Base-by-base conservation (phyloP, 805 yeast genomes). In the Wickerhamomyces xylosicus region DNA sequence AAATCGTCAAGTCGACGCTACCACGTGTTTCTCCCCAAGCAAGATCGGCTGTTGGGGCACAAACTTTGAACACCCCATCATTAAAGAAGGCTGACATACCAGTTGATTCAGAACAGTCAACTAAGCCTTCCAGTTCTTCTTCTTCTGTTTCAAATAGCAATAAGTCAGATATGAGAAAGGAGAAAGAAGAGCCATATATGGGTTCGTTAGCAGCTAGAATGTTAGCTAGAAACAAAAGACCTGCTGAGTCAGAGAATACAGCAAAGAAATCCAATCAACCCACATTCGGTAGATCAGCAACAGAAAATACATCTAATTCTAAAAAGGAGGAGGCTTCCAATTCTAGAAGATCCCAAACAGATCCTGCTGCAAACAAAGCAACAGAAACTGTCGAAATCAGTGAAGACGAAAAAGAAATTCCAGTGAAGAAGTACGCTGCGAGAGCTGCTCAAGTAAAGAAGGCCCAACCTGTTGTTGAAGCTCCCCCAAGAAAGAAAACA, bases 161-260 rank as follows among this genome's bases (percentile, higher is more conserved):
- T 20, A 16, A 37, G 19, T 13, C 16, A 34, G 27, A 28, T 31
- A 19, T 40, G 19, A 9, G 27, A 27, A 21, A 20, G 28, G 13
- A 32, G 22, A 31, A 27, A 34, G 16, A 37, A 35, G 28, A 33
- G 32, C 52, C 49, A 14, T 47, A 45, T 33, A 48, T 47, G 49
- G 49, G 52, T 2, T 25, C 43, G 4, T 33, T 39, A 14, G 41
- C 47, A 16, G 48, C 40, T 0, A 33, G 40, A 11, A 49, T 49
- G 5, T 37, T 42, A 18, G 48, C 41, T 20, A 41, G 46, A 18
- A 40, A 48, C 35, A 38, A 40, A n/a, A 25, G 34, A 14, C 36
- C 35, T 8, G 32, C 34, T 17, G 38, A 37, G 14, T 28, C 36
- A 9, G 22, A 34, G 35, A 28, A 35, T 37, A 37, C 21, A 32